Percentiles rank a stretch among this genome's conserved stretches.
Evolutionary conservation across 495 filamentous ascomycete species (phyloP).

Genomic region (Neurospora sp.): DNA sequence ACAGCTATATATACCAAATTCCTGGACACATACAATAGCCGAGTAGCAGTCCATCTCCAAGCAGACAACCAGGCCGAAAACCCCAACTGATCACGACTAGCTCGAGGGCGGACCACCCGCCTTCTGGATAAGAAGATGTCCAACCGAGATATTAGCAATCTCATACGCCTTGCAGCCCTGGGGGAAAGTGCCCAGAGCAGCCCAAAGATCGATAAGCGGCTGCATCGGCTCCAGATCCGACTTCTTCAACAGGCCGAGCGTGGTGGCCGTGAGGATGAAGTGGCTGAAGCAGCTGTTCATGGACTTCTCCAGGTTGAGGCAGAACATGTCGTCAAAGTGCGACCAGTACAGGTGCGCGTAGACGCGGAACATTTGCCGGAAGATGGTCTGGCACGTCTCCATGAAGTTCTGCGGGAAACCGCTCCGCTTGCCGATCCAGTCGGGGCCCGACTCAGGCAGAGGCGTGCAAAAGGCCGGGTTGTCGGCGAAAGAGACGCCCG

Average conservation of each 20-base stretch:
- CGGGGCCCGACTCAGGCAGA: conserved; percentile 43
- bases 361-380: conserved; percentile 94
- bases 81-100: background rate
- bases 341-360: conserved; percentile 87
- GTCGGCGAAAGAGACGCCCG: conserved; percentile 46
- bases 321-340: conserved; percentile 75
- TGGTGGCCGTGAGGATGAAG: conserved; percentile 80
- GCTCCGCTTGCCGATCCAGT: conserved; percentile 76
- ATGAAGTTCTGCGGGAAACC: conserved; percentile 84
- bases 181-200: conserved; percentile 72
- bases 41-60: background rate
- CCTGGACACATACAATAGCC: background rate
- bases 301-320: conserved; percentile 69
- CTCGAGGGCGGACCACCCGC: conserved; percentile 21
- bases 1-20: background rate
- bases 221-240: conserved; percentile 92
- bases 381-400: conserved; percentile 80
- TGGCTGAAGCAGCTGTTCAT: conserved; percentile 94
- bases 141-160: conserved; percentile 39
- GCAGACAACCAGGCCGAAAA: background rate
- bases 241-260: conserved; percentile 71
- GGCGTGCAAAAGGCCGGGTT: conserved; percentile 48
- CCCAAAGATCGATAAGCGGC: conserved; percentile 82
- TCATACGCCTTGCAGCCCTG: conserved; percentile 52
- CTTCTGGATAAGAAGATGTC: conserved; percentile 35